Percentiles rank a stretch among this genome's conserved stretches.
phyloP scores from a whole-genome alignment of 1,139 yeast genomes.

The Candida smagusa region DNA sequence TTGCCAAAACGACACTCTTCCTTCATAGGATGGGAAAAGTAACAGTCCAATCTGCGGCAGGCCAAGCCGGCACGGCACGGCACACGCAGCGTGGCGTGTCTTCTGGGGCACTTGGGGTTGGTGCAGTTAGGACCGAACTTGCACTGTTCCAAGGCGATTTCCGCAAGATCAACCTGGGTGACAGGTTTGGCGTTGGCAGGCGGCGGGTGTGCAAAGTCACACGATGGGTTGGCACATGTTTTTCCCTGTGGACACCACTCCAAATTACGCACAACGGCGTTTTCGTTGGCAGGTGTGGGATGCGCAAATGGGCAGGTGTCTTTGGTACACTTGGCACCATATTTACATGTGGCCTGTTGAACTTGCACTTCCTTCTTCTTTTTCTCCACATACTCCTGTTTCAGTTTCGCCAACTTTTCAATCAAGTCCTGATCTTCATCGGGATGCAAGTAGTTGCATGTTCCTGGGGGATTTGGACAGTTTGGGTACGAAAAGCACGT shows the following conservation, averaged over 20 bases:
- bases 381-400: slow-evolving; percentile 46
- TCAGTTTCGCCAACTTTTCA: slow-evolving; percentile 60
- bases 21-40: slow-evolving; percentile 73
- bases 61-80: slow-evolving; percentile 78
- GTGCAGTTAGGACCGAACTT: slow-evolving; percentile 75
- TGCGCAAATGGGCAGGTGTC: slow-evolving; percentile 85
- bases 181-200: slow-evolving; percentile 39
- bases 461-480: slow-evolving; percentile 77
- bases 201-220: slow-evolving; percentile 81
- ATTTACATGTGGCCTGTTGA: slow-evolving; percentile 58
- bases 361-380: slow-evolving; percentile 21
- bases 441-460: slow-evolving; percentile 80
- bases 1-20: slow-evolving; percentile 79
- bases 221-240: slow-evolving; percentile 55
- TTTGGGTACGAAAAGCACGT: slow-evolving; percentile 74
- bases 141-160: slow-evolving; percentile 72
- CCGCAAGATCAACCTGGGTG: slow-evolving; percentile 26
- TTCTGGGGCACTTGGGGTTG: slow-evolving; percentile 71
- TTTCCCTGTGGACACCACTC: slow-evolving; percentile 79
- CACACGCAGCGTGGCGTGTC: slow-evolving; percentile 74
- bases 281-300: slow-evolving; percentile 81
- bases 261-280: slow-evolving; percentile 61
- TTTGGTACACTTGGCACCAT: slow-evolving; percentile 70
- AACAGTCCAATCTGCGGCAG: slow-evolving; percentile 78
- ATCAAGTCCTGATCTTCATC: slow-evolving; percentile 75